Conservation (phyloP, 2,329 filamentous ascomycete species). For the Alternaria panax region DNA sequence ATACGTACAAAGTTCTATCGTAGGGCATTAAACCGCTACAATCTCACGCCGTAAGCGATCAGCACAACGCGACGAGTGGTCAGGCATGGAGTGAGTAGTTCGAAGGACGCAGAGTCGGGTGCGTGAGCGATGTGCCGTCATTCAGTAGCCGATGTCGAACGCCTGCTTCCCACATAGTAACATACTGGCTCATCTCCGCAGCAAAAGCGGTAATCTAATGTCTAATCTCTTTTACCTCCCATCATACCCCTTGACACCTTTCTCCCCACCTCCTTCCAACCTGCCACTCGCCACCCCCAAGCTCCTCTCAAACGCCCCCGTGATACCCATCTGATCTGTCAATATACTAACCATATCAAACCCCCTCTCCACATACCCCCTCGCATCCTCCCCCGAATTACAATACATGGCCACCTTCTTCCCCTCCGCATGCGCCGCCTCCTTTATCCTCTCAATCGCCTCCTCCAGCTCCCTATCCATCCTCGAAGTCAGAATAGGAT, state of each 20-base stretch:
- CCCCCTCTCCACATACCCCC: slow-evolving; percentile 60
- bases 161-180: too few relatives aligned
- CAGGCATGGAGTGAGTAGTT: too few relatives aligned
- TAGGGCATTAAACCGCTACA: too few relatives aligned
- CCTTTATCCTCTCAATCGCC: slow-evolving; percentile 61
- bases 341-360: slow-evolving; percentile 62
- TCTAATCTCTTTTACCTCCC: slow-evolving; percentile 12
- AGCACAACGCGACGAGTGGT: too few relatives aligned
- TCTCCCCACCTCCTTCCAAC: slow-evolving; percentile 17
- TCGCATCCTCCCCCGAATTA: slow-evolving; percentile 60
- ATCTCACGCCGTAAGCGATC: too few relatives aligned
- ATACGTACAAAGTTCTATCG: too few relatives aligned
- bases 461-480: slow-evolving; percentile 60
- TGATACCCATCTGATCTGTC: slow-evolving; percentile 57
- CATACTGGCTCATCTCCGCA: too few relatives aligned
- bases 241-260: slow-evolving; percentile 32
- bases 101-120: too few relatives aligned
- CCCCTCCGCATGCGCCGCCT: slow-evolving; percentile 60
- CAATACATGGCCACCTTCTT: slow-evolving; percentile 65
- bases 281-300: slow-evolving; percentile 45
- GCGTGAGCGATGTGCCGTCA: too few relatives aligned
- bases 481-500: slow-evolving; percentile 56
- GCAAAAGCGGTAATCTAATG: too few relatives aligned
- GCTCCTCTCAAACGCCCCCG: slow-evolving; percentile 49
- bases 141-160: too few relatives aligned